Conservation (phyloP, 176 grass and related monocot genomes). For the Microstegium vimineum region DNA sequence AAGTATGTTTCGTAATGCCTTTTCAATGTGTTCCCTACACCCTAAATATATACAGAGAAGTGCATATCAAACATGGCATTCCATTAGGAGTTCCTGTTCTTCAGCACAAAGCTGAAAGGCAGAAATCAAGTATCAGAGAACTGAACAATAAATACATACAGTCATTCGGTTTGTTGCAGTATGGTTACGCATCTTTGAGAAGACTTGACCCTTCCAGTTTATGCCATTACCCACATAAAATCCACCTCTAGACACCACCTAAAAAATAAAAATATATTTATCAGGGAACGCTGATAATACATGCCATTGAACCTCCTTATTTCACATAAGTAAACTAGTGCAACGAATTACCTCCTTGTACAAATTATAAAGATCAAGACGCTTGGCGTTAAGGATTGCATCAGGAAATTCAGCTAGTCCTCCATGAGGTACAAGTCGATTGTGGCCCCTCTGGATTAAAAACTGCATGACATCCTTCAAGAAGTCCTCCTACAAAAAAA, state of each 20-base stretch:
- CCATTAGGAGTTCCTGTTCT: neutral
- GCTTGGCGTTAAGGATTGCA: conserved; percentile 92
- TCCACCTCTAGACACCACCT: conserved; percentile 96
- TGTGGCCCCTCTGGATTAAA: conserved; percentile 82
- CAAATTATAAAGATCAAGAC: conserved; percentile 94
- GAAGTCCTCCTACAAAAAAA: conserved; percentile 70
- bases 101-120: neutral
- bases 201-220: conserved; percentile 98
- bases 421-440: conserved; percentile 83
- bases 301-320: neutral
- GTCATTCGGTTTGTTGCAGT: conserved; percentile 87
- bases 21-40: conserved; percentile 93
- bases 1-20: conserved; percentile 97
- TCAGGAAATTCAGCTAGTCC: conserved; percentile 95
- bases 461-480: conserved; percentile 95
- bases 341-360: conserved; percentile 82
- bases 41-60: conserved; percentile 43
- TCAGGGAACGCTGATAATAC: conserved; percentile 9
- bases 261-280: conserved; percentile 10
- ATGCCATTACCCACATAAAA: conserved; percentile 98
- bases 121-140: neutral
- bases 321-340: conserved; percentile 1
- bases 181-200: conserved; percentile 95
- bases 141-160: conserved; percentile 40
- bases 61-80: conserved; percentile 11